Evolutionary conservation across 1,139 yeast genomes (phyloP), one percentile per base, ranked within the genome.

Genomic region (Candida frijolesensis): DNA sequence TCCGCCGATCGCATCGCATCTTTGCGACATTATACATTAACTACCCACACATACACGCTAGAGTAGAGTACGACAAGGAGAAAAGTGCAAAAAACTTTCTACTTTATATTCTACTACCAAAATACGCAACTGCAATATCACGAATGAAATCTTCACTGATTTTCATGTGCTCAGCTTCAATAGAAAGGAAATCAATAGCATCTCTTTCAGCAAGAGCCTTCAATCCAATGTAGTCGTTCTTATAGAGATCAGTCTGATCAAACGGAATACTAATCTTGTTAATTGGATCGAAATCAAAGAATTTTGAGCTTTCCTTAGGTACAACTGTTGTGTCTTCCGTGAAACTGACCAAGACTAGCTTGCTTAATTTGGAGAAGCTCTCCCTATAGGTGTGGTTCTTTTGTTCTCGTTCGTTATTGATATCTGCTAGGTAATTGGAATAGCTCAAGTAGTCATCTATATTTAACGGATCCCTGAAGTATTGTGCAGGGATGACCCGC

Each of bases 251-350:
- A 0, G 92, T 78, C 32, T 81, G 63, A 14, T 77, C 72, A 50
- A 85, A 76, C 0, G 80, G 77, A 10, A 83, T 68, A 0, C 71
- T 52, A 0, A 62, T 59, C 0, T 82, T 85, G 0, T 78, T 66
- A 1, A 57, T 57, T 1, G 68, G 61, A 58, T 85, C 83, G 22
- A 71, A 60, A 57, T 87, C 94, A 45, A 69, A 76, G 60, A 87
- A 85, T 80, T 82, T 80, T 0, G 92, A 84, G 52, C 87, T 82
- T 51, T 85, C 87, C 60, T 83, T 85, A 0, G 96, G 96, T 1
- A 84, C 84, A 12, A 89, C 71, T 0, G 88, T 85, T 15, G 79
- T 78, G 63, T 89, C 96, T 47, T 80, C 68, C 0, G 68, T 66
- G 57, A 89, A 89, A 65, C 74, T 68, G 1, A 87, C 69, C 75